phyloP scores from a whole-genome alignment of 495 filamentous ascomycete species.

The Sordaria brevicollis region DNA sequence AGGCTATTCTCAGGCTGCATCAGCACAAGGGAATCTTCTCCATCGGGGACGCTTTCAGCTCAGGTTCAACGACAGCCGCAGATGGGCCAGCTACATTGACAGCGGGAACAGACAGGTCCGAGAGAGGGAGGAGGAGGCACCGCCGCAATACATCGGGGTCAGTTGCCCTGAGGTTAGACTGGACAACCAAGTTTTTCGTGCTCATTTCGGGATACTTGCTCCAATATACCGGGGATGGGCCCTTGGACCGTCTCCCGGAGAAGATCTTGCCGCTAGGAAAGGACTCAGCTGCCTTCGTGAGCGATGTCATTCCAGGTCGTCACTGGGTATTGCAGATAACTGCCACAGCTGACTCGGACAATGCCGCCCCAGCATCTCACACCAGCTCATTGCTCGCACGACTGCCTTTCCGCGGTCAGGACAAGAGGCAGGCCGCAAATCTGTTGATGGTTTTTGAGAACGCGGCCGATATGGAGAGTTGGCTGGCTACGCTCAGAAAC shows the following conservation, averaged over 20 bases:
- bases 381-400: constrained; percentile 58
- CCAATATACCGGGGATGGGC: constrained; percentile 76
- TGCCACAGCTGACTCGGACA: constrained; percentile 58
- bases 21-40: constrained; percentile 36
- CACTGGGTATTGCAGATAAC: constrained; percentile 90
- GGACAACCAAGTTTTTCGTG: constrained; percentile 76
- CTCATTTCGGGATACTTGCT: constrained; percentile 75
- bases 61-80: constrained; percentile 13
- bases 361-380: constrained; percentile 36
- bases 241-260: constrained; percentile 74
- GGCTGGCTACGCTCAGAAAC: constrained; percentile 57
- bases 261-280: constrained; percentile 74
- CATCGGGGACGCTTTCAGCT: constrained; percentile 30
- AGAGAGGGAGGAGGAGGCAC: constrained; percentile 32
- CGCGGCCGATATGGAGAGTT: constrained; percentile 77
- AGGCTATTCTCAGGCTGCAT: constrained; percentile 53
- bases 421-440: constrained; percentile 51
- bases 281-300: constrained; percentile 86
- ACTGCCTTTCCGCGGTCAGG: constrained; percentile 54
- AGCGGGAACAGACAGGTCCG: constrained; percentile 18
- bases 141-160: constrained; percentile 48
- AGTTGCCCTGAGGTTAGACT: constrained; percentile 51
- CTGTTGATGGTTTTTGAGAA: constrained; percentile 74
- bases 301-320: constrained; percentile 81
- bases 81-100: not conserved